phyloP scores from a whole-genome alignment of 2,329 filamentous ascomycete genomes.

The Rosellinia necatrix region DNA sequence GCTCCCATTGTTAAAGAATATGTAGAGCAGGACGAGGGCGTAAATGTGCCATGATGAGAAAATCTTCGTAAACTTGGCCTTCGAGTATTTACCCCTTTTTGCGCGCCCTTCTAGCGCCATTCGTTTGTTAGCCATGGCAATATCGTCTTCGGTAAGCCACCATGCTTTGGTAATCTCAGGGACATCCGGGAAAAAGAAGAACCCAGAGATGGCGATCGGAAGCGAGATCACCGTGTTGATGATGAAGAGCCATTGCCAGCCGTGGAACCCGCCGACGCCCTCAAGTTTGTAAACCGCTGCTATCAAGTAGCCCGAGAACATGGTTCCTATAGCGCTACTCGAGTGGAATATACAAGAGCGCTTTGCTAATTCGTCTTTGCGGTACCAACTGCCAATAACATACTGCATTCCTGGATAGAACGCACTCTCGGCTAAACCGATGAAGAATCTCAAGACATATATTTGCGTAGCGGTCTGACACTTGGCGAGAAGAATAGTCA shows the following conservation, averaged over 20 bases:
- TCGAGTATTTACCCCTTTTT: constrained; percentile 46
- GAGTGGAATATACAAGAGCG: constrained; percentile 47
- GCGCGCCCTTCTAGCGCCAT: constrained; percentile 53
- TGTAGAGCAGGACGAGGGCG: constrained; percentile 59
- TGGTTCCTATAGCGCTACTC: constrained; percentile 37
- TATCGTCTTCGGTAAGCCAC: constrained; percentile 46
- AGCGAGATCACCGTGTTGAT: constrained; percentile 59
- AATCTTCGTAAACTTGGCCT: constrained; percentile 61
- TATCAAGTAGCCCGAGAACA: constrained; percentile 60
- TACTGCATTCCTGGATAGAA: constrained; percentile 43
- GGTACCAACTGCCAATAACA: constrained; percentile 46
- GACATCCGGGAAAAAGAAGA: constrained; percentile 48
- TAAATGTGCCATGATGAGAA: constrained; percentile 70
- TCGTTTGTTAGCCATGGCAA: constrained; percentile 45
- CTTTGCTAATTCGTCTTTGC: constrained; percentile 51
- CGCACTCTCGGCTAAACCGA: constrained; percentile 40
- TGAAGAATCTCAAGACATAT: constrained; percentile 44
- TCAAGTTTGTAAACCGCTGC: constrained; percentile 55
- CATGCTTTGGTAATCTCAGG: constrained; percentile 46
- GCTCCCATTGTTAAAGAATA: constrained; percentile 67
- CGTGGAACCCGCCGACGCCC: constrained; percentile 51
- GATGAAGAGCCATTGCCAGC: constrained; percentile 62
- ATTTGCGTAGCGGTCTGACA: constrained; percentile 42
- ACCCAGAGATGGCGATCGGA: constrained; percentile 55
- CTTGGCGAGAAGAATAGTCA: constrained; percentile 42